Evolutionary conservation across 2,329 filamentous ascomycete genomes (phyloP), one percentile per base, ranked within the genome.

Genomic region (Hymenoscyphus fraxineus): DNA sequence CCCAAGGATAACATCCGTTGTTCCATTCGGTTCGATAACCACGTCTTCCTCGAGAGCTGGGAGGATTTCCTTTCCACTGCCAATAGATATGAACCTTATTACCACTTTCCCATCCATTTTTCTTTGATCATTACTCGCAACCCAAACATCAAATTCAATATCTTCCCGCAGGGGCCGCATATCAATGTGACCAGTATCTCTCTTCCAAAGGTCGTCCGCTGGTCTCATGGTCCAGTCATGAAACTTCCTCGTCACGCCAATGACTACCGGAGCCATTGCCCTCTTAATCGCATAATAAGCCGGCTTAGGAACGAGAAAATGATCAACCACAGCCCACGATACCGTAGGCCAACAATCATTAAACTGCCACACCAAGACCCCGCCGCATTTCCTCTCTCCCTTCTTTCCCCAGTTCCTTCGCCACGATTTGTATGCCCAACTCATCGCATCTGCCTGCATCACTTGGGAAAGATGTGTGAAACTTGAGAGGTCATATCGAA

Each of bases 301-400:
- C 9, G 81, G 78, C 73, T 84, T 84, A 67, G 80, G 80, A 54
- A 80, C 76, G 60, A 77, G 75, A 66, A 80, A 81, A 68, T 82
- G 87, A 74, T 89, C 87, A 13, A 87, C 85, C 47, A 89, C 81
- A 0, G 86, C 80, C 87, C 87, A 90, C 35, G 82, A 86, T 58
- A 84, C 86, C 22, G 84, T 85, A 1, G 87, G 87, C 86, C 86
- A 90, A 76, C 85, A 88, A 75, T 90, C 88, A 70, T 90, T 90
- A 60, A 90, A 78, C 76, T 89, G 87, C 87, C 87, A 90, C 5
- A 89, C 85, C 55, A 90, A 76, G 12, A 85, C 85, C 19, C 87
- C 87, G 59, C 85, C 85, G 70, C 87, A 90, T 64, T 77, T 64
- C 19, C 71, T 69, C 31, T 68, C 61, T 4, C 66, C 70, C 6